Conservation (phyloP, 179 eudicot species). For the Spinacia oleracea region DNA sequence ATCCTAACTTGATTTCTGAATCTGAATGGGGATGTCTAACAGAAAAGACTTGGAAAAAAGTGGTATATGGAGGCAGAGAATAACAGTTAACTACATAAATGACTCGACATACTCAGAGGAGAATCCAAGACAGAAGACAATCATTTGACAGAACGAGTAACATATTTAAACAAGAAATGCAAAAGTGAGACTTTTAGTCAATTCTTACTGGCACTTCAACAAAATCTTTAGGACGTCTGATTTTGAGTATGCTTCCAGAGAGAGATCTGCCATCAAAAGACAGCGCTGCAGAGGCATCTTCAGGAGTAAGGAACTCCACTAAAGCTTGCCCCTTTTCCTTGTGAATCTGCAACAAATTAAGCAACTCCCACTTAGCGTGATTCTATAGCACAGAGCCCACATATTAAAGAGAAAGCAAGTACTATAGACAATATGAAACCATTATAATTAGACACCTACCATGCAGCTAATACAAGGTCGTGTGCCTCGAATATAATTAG, state of each 20-base stretch:
- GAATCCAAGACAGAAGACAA: neutral
- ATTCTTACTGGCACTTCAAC: conserved; percentile 73
- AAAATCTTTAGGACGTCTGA: conserved; percentile 93
- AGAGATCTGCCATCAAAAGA: conserved; percentile 76
- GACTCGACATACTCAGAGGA: neutral
- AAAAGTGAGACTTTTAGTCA: conserved; percentile 25
- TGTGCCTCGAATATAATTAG: conserved; percentile 64
- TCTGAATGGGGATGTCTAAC: neutral
- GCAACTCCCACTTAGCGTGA: conserved; percentile 9
- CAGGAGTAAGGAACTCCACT: conserved; percentile 94
- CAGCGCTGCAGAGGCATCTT: conserved; percentile 92
- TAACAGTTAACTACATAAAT: neutral
- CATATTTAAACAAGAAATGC: conserved; percentile 18
- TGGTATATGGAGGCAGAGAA: neutral
- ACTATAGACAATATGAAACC: neutral
- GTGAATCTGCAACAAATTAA: conserved; percentile 60
- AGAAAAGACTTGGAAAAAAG: neutral
- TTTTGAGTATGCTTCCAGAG: conserved; percentile 63
- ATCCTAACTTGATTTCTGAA: neutral
- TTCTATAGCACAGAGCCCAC: neutral
- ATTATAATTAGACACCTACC: conserved; percentile 47
- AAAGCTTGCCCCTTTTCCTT: conserved; percentile 97
- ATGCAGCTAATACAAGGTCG: conserved; percentile 92
- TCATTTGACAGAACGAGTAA: neutral
- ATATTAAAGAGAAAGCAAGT: neutral